Conservation (phyloP, 2,329 filamentous ascomycete genomes). For the Blastomyces parvus region DNA sequence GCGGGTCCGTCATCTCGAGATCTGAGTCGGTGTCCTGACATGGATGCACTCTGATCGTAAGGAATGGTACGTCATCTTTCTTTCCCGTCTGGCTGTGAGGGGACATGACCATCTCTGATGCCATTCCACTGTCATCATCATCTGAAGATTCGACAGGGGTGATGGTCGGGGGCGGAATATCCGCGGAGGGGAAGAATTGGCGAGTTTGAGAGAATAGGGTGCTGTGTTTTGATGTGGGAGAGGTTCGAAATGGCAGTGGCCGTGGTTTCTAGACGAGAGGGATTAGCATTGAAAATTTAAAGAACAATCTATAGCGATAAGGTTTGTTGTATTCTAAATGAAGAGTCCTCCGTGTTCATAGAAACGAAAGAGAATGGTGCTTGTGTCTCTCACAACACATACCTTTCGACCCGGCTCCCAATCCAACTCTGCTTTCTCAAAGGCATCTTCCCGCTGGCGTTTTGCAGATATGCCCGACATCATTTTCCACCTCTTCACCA, state of each 20-base stretch:
- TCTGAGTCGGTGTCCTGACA: constrained; percentile 20
- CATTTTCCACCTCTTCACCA: not conserved
- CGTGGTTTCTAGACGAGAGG: constrained; percentile 24
- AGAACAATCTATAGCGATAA: constrained; percentile 1
- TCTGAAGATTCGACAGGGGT: constrained; percentile 32
- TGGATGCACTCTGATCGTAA: constrained; percentile 9
- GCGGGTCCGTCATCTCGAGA: constrained; percentile 23
- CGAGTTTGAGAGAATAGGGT: constrained; percentile 15
- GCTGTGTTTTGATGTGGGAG: constrained; percentile 19
- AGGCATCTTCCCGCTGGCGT: constrained; percentile 33
- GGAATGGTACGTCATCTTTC: constrained; percentile 7
- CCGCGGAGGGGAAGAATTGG: constrained; percentile 10
- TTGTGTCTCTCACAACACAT: constrained; percentile 5
- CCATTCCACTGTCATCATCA: constrained; percentile 20
- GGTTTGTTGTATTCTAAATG: not conserved
- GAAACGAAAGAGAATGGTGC: not conserved
- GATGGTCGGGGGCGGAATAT: constrained; percentile 16
- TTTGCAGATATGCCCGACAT: constrained; percentile 23
- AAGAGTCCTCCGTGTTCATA: not conserved
- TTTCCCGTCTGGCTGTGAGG: constrained; percentile 1
- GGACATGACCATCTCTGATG: not conserved
- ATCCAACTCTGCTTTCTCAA: constrained; percentile 24
- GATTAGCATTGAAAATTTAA: constrained; percentile 11
- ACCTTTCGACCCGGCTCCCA: constrained; percentile 22
- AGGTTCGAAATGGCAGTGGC: constrained; percentile 25